Evolutionary conservation across 2,329 filamentous ascomycete species (phyloP).

Genomic region (Arachnomyces sp.): DNA sequence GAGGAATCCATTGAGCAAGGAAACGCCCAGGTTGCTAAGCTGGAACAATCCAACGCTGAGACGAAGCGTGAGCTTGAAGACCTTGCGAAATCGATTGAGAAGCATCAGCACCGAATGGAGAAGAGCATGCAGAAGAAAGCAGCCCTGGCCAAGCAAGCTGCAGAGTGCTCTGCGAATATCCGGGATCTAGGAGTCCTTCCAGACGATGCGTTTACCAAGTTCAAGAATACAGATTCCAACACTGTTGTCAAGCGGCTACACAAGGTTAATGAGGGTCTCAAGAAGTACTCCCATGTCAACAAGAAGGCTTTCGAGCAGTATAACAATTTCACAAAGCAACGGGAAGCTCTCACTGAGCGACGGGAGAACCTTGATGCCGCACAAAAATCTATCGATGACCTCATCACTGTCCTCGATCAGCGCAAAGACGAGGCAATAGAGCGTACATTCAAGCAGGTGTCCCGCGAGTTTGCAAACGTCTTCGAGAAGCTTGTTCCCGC

Average conservation of each 20-base stretch:
- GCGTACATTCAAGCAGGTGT: conserved; percentile 96
- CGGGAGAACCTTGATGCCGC: conserved; percentile 80
- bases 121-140: conserved; percentile 87
- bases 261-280: conserved; percentile 84
- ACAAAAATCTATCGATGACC: conserved; percentile 78
- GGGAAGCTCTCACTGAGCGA: conserved; percentile 75
- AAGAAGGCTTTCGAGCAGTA: conserved; percentile 99
- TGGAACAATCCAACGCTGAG: conserved; percentile 52
- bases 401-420: conserved; percentile 86
- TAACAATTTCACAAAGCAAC: conserved; percentile 89
- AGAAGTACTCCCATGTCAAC: conserved; percentile 97
- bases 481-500: conserved; percentile 94
- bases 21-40: conserved; percentile 46
- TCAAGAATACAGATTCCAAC: conserved; percentile 71
- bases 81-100: conserved; percentile 68
- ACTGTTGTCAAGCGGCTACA: conserved; percentile 66
- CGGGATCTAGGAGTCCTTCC: conserved; percentile 87
- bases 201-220: conserved; percentile 88
- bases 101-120: conserved; percentile 80
- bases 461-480: conserved; percentile 81
- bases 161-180: conserved; percentile 79
- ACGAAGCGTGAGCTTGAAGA: conserved; percentile 67
- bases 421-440: conserved; percentile 97
- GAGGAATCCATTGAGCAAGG: conserved; percentile 61
- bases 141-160: conserved; percentile 64